Percentiles rank a stretch among this genome's conserved stretches.
Evolutionary conservation across 1,284 basidiomycete genomes (phyloP).

Genomic region (Salmacisia buchloeana): DNA sequence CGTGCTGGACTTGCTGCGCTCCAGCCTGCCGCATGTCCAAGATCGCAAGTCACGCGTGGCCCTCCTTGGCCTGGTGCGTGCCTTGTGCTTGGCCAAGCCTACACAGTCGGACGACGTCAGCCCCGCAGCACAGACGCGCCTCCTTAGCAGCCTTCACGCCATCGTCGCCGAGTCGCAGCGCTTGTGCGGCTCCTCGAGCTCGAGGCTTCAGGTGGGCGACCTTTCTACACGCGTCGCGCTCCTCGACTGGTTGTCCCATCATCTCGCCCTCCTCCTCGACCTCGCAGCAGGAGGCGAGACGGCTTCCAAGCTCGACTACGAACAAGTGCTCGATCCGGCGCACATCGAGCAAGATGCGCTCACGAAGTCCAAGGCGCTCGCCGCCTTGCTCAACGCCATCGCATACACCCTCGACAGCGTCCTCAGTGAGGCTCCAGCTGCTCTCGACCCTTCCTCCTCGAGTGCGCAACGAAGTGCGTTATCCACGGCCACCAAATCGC

Average conservation of each 20-base stretch:
- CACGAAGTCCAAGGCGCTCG: constrained; percentile 5
- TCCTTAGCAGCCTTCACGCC: constrained; percentile 62
- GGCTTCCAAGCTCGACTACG: neutral
- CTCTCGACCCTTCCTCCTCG: too few relatives aligned
- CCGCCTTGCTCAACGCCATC: constrained; percentile 24
- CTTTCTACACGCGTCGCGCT: constrained; percentile 63
- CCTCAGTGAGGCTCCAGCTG: neutral
- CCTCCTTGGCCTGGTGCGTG: constrained; percentile 63
- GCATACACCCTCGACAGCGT: constrained; percentile 27
- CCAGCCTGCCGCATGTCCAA: constrained; percentile 70
- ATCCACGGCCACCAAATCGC: too few relatives aligned
- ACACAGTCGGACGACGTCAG: constrained; percentile 44
- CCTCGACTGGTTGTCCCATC: constrained; percentile 68
- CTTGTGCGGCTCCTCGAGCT: constrained; percentile 24
- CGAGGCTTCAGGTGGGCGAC: constrained; percentile 23
- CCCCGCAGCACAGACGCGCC: constrained; percentile 31
- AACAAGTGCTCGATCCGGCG: neutral
- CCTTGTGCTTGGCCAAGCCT: constrained; percentile 60
- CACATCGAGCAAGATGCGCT: neutral
- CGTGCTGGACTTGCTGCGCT: constrained; percentile 65
- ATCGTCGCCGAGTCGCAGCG: constrained; percentile 61
- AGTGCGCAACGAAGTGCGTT: too few relatives aligned
- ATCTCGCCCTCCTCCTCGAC: constrained; percentile 54
- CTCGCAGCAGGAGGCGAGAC: constrained; percentile 38
- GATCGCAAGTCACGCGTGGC: constrained; percentile 67